Conservation (phyloP, 352 stramenopile genomes). For the Pythium diclinum region DNA sequence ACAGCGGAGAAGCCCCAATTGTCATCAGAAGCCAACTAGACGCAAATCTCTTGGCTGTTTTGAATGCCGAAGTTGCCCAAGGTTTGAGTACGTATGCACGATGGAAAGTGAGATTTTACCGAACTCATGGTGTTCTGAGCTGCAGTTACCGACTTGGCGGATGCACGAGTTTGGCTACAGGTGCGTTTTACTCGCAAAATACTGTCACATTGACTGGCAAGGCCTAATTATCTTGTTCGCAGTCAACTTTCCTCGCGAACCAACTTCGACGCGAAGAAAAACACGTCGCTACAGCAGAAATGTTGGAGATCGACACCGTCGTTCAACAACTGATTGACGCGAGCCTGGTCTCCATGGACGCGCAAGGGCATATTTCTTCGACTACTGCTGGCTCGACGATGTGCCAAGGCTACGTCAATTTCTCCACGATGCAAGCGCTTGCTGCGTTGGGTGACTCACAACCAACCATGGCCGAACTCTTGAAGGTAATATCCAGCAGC, state of each 20-base stretch:
- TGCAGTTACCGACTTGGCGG: background rate
- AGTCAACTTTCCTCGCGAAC: background rate
- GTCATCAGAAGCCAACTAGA: slow-evolving; percentile 13
- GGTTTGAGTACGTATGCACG: background rate
- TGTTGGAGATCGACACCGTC: background rate
- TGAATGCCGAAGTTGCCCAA: slow-evolving; percentile 3
- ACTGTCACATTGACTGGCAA: background rate
- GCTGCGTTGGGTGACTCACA: slow-evolving; percentile 17
- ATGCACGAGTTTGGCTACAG: background rate
- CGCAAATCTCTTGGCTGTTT: background rate
- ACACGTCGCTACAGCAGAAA: background rate
- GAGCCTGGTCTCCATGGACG: slow-evolving; percentile 23
- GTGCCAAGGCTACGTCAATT: slow-evolving; percentile 58
- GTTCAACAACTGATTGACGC: background rate
- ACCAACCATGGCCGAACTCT: slow-evolving; percentile 19
- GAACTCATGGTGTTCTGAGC: background rate
- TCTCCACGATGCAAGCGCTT: slow-evolving; percentile 60
- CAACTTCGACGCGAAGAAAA: background rate
- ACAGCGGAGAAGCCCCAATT: slow-evolving; percentile 17
- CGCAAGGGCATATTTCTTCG: slow-evolving; percentile 28
- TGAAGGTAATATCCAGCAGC: slow-evolving; percentile 29
- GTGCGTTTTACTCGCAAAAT: background rate
- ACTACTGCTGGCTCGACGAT: slow-evolving; percentile 53
- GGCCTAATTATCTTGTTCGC: background rate
- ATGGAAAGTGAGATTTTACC: too few relatives aligned